Evolutionary conservation across 1,284 basidiomycete genomes (phyloP), one percentile per base, ranked within the genome.

Genomic region (Cutaneotrichosporon mucoides): DNA sequence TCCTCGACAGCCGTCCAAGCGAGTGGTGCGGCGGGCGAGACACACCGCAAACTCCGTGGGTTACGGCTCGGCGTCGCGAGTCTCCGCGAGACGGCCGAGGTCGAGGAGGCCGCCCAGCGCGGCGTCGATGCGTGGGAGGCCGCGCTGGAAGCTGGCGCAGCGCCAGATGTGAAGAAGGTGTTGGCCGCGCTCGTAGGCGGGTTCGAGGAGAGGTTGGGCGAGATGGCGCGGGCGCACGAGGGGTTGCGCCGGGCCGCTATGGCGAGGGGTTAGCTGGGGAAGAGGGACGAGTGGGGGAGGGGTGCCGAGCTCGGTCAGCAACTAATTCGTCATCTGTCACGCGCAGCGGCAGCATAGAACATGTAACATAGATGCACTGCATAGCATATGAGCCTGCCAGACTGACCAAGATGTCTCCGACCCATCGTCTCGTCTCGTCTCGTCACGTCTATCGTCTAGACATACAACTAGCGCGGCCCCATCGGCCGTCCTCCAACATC

Each of bases 71-170:
- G 45, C 15, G 38, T 59, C 9, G 37, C n/a, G 5, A 47, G 44
- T 6, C 55, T 51, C 38, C 56, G 57, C 42, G 41, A 56, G 10
- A 50, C 56, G 38, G 54, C 56, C 38, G 62, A 38, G 33, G 41
- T 51, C 11, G 62, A 64, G 48, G 62, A 59, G 12, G 51, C 48
- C 40, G 52, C 53, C 16, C 36, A 11, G n/a, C 49, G 47, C 34
- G 62, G 51, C 34, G 55, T 61, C 33, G 50, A 53, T 6, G 56
- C 43, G 16, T 64, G 52, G 51, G 62, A 64, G 59, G 50, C 40
- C 33, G 53, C 50, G 4, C 45, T 49, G n/a, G 53, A 5, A 1
- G 15, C 11, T 1, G 59, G 59, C 12, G 16, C 44, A 2, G 38
- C 35, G 35, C 54, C 51, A 3, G 51, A 56, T 11, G 59, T 43